These are phyloP conservation scores for Pythium rhizo-oryzae DNA, from an alignment of 352 stramenopile species.

Conservation along the genomic window DNA sequence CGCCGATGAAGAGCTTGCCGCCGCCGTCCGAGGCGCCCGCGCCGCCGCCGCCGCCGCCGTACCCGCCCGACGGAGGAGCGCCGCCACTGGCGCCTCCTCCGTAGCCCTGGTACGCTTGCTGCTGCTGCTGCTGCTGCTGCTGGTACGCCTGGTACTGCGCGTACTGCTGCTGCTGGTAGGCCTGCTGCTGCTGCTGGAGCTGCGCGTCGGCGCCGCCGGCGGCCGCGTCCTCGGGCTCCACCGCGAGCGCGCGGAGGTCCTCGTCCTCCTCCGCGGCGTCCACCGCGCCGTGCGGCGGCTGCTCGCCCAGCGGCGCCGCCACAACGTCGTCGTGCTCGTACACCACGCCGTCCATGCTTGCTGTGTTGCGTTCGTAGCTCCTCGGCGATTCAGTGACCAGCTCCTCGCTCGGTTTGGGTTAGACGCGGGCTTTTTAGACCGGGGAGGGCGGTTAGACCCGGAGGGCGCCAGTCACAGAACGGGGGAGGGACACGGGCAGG, in stretches of 20 bases:
- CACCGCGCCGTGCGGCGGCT: slow-evolving; percentile 20
- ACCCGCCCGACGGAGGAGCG: neutral
- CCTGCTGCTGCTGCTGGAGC: slow-evolving; percentile 24
- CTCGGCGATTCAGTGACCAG: neutral
- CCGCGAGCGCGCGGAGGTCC: slow-evolving; percentile 64
- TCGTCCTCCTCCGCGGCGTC: slow-evolving; percentile 60
- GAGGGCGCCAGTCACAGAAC: slow-evolving; percentile 23
- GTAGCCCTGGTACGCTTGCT: slow-evolving; percentile 42
- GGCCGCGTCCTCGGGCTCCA: slow-evolving; percentile 52
- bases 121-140: slow-evolving; percentile 32
- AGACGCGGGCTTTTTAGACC: neutral
- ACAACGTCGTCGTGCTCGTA: slow-evolving; percentile 75
- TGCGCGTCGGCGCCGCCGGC: slow-evolving; percentile 22
- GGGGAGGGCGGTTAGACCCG: neutral
- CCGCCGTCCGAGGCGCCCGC: slow-evolving; percentile 14
- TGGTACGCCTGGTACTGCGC: slow-evolving; percentile 42
- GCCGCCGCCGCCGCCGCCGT: neutral
- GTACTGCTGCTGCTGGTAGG: slow-evolving; percentile 38
- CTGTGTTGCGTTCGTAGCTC: slow-evolving; percentile 12
- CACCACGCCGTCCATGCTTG: slow-evolving; percentile 70
- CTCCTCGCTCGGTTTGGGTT: too few relatives aligned
- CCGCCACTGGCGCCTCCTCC: slow-evolving; percentile 26
- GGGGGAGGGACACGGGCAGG: slow-evolving; percentile 23
- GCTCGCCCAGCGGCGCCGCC: slow-evolving; percentile 24
- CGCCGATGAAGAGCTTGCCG: slow-evolving; percentile 91